phyloP scores from a whole-genome alignment of 108 stramenopile genomes.

The Cyclotella choctawhatcheeana region DNA sequence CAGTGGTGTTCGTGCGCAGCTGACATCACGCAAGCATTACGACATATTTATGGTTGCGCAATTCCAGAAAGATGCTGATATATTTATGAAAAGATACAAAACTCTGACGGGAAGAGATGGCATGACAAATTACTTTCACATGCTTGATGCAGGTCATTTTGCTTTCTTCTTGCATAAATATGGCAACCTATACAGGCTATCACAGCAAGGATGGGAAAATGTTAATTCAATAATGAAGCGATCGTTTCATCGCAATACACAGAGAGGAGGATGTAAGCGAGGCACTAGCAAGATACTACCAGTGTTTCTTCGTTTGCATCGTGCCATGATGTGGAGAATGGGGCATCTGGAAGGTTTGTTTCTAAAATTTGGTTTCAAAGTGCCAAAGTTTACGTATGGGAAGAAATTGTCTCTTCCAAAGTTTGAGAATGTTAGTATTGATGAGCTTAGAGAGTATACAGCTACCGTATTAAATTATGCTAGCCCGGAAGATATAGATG shows the following conservation, averaged over 20 bases:
- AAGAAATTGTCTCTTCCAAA: background rate
- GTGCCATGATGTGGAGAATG: background rate
- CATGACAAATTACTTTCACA: constrained; percentile 26
- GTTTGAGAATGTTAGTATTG: background rate
- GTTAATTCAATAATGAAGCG: constrained; percentile 7
- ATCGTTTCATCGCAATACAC: background rate
- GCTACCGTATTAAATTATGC: background rate
- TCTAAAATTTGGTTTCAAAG: too few relatives aligned
- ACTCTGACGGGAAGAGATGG: constrained; percentile 7
- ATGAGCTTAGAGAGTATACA: background rate
- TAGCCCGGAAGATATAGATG: background rate
- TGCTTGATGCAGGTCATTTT: constrained; percentile 10
- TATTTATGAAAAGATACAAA: constrained; percentile 1
- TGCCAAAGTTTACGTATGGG: background rate
- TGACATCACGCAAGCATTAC: background rate
- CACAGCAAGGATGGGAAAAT: constrained; percentile 28
- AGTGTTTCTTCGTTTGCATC: background rate
- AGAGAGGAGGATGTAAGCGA: constrained; percentile 1
- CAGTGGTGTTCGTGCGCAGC: background rate
- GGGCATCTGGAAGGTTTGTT: background rate
- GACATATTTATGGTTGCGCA: background rate
- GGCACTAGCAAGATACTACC: background rate
- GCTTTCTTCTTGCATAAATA: constrained; percentile 4
- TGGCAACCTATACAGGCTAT: constrained; percentile 9
- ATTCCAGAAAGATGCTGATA: background rate